Base-by-base conservation (phyloP, 106 monocot species). In the Apostasia ramifera region DNA sequence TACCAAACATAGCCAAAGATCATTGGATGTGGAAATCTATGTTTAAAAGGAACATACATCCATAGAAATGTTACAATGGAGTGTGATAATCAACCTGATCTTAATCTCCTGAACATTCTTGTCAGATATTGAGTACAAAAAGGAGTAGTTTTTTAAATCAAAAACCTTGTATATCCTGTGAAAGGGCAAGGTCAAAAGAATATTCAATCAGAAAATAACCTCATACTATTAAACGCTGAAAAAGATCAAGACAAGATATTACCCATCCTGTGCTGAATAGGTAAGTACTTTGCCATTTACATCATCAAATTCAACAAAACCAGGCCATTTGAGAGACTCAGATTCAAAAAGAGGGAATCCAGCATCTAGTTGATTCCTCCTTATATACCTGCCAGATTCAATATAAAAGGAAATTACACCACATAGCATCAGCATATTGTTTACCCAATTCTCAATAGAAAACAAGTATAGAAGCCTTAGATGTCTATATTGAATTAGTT, bases 231-330 rank as follows among this genome's bases (percentile, higher is more conserved):
- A 12, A 38, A 2, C 14, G 4, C 8, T 52, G 5, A 12, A 68
- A 10, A 5, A 54, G 53, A 68, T 68, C 12, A 65, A 68, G 63
- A 40, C 72, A 7, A 67, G 42, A 59, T 60, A 73, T 66, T 74
- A 92, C 91, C 91, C 88, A 71, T 92, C 88, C 75, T 88, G 91
- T 2, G 92, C 88, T 50, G 92, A 93, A 66, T 93, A 93, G 5
- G 92, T 93, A 38, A 93, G 77, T 53, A 93, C 92, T 83, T 93
- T 93, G 9, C 88, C 92, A 80, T 93, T 93, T 40, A 93, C 92
- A 83, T 93, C 92, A 70, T 93, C 92, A 75, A 93, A 93, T 76
- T 93, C 92, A 3, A 93, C 92, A 80, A 93, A 93, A 75, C 92
- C 92, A 55, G 92, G 92, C 92, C 92, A 92, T 44, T 92, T 92